A percentile compares a stretch with the other conserved stretches of the same genome.
Evolutionary conservation across 148 eudicot species (phyloP).

Genomic region (Suaeda aralocaspica): DNA sequence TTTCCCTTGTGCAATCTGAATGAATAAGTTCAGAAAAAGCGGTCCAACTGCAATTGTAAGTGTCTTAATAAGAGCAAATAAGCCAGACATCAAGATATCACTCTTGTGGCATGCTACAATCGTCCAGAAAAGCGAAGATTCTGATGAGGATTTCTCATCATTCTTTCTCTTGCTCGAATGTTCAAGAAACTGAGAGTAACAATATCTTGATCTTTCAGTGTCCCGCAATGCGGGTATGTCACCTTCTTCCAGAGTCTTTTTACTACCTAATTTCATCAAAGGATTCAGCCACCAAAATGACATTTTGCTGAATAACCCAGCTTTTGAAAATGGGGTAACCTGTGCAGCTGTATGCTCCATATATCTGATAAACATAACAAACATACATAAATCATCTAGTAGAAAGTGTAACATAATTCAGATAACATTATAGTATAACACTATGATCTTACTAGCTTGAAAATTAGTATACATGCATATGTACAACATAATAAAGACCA

Average conservation of each 20-base stretch:
- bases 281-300: slow-evolving; percentile 79
- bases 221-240: slow-evolving; percentile 58
- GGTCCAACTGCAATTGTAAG: slow-evolving; percentile 74
- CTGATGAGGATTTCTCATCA: slow-evolving; percentile 28
- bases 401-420: too few species aligned
- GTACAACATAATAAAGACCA: too few species aligned
- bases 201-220: slow-evolving; percentile 52
- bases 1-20: slow-evolving; percentile 66
- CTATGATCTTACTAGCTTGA: too few species aligned
- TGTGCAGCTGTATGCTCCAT: slow-evolving; percentile 15
- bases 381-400: too few species aligned
- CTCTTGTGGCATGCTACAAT: slow-evolving; percentile 60
- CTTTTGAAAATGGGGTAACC: slow-evolving; percentile 46
- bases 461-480: too few species aligned
- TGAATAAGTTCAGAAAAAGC: slow-evolving; percentile 72
- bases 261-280: slow-evolving; percentile 59
- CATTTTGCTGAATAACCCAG: slow-evolving; percentile 44
- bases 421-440: too few species aligned
- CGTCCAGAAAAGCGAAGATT: slow-evolving; percentile 53
- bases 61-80: slow-evolving; percentile 64
- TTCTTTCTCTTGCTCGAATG: slow-evolving; percentile 37
- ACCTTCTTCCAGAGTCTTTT: slow-evolving; percentile 54
- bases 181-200: slow-evolving; percentile 44
- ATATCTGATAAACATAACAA: background rate
- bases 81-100: slow-evolving; percentile 63